A percentile compares a stretch with the other conserved stretches of the same genome.
Evolutionary conservation across 2,329 filamentous ascomycete species (phyloP).

Genomic region (Penicillium palitans): DNA sequence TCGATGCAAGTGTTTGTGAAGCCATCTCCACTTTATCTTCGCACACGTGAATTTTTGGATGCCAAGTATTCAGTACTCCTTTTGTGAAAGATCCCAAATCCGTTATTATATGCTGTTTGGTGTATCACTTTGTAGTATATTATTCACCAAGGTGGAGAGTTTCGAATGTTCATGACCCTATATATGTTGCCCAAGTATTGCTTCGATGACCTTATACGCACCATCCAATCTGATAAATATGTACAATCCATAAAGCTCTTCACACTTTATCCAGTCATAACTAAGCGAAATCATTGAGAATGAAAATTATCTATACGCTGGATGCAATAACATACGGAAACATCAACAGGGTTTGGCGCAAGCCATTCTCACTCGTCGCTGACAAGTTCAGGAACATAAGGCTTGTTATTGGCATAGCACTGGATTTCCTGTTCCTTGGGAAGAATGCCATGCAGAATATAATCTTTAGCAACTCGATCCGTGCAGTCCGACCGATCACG

Average conservation of each 20-base stretch:
- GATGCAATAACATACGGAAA: background rate
- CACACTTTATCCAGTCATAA: background rate
- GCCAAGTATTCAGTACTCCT: no score
- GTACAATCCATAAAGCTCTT: background rate
- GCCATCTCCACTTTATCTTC: no score
- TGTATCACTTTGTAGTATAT: no score
- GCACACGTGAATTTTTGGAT: no score
- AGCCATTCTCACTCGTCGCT: background rate
- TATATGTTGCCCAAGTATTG: background rate
- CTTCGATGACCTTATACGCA: background rate
- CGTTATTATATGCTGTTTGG: no score
- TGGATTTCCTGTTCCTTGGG: conserved; percentile 7
- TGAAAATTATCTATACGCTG: background rate
- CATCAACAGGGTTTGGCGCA: background rate
- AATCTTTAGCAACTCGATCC: conserved; percentile 14
- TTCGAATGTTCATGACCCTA: no score
- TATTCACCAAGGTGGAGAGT: no score
- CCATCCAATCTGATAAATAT: background rate
- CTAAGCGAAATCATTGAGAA: background rate
- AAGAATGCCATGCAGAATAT: conserved; percentile 13
- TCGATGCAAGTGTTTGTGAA: no score
- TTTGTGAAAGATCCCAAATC: no score
- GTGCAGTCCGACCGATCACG: conserved; percentile 16
- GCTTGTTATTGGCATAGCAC: conserved; percentile 7
- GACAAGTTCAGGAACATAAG: background rate